A percentile compares a stretch with the other conserved stretches of the same genome.
phyloP scores from a whole-genome alignment of 2,329 filamentous ascomycete genomes.

The Didymella glomerata region DNA sequence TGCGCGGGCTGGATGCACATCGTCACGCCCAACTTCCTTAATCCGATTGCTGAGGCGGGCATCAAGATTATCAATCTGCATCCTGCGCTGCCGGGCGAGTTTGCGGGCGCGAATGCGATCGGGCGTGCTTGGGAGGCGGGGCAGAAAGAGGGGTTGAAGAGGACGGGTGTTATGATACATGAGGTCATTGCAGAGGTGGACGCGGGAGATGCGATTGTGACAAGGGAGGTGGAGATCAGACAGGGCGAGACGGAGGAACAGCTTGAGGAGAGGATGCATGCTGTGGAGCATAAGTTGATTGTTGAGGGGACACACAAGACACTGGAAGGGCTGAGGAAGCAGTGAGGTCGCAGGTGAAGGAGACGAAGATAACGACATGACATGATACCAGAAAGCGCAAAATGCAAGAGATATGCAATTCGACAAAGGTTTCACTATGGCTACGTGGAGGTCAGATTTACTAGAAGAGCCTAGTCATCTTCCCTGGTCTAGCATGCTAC shows the following conservation, averaged over 20 bases:
- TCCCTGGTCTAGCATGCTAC: neutral
- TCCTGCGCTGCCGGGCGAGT: constrained; percentile 75
- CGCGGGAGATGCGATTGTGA: constrained; percentile 76
- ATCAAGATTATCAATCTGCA: constrained; percentile 84
- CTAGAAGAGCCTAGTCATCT: neutral
- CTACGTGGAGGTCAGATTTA: too few relatives aligned
- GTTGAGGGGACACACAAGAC: constrained; percentile 72
- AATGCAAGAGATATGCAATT: neutral
- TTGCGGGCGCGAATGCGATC: constrained; percentile 81
- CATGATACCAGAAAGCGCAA: constrained; percentile 2
- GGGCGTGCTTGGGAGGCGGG: constrained; percentile 79
- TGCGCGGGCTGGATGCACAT: constrained; percentile 89
- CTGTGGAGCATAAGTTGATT: constrained; percentile 78
- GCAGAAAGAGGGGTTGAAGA: constrained; percentile 69
- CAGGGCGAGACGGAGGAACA: constrained; percentile 65
- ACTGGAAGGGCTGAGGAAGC: constrained; percentile 45
- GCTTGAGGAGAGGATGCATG: constrained; percentile 77
- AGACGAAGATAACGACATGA: neutral
- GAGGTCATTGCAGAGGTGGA: constrained; percentile 81
- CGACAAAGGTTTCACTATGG: too few relatives aligned
- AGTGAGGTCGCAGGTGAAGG: neutral
- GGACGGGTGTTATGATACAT: constrained; percentile 87
- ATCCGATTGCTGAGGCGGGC: constrained; percentile 68
- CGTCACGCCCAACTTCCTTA: constrained; percentile 73
- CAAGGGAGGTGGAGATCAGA: constrained; percentile 71